Base-by-base conservation (phyloP, 2,329 filamentous ascomycete species). In the Zelopaecilomyces penicillatus region DNA sequence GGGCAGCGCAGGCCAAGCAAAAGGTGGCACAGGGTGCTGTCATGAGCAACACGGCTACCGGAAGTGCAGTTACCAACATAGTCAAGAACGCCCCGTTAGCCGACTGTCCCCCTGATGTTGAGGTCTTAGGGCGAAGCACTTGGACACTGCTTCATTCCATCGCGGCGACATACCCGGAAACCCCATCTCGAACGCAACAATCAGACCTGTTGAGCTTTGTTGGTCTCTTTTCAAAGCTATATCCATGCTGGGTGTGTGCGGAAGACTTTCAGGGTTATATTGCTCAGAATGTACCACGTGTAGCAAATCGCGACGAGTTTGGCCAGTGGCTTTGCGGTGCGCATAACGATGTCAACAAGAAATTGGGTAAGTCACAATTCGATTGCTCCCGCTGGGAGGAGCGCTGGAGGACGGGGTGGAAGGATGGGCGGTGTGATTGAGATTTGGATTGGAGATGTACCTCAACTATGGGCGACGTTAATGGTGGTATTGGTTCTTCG, bases 81-180 rank as follows among this genome's bases (percentile, higher is more conserved):
- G 45, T 62, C n/a, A 52, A 65, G 32, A 19, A 19, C 19, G 19
- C 19, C 19, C 60, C 68, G 10, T 70, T 74, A 6, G 50, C 71
- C 46, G 85, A 95, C 65, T 97, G 91, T 61, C 93, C 93, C 0
- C 85, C 93, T 1, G 90, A 97, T 61, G 87, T 96, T 52, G 88
- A 95, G 60, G 68, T 74, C 11, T 81, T 98, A 4, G 93, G 93
- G 40, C 86, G 89, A 50, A 83, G 82, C 48, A 87, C 88, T 9
- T 98, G 93, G 93, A 96, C 89, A 0, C 76, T 98, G 19, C 79
- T 98, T 1, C 93, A 98, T 70, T 84, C 85, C 6, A 86, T 98
- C 52, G 87, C 91, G 10, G 93, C 90, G 1, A 80, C 80, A 10
- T 98, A 97, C 63, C 93, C 93, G 1, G 71, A 75, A 6, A 65